Evolutionary conservation across 495 filamentous ascomycete species (phyloP), one percentile per base, ranked within the genome.

Genomic region (Sphaerosporella brunnea): DNA sequence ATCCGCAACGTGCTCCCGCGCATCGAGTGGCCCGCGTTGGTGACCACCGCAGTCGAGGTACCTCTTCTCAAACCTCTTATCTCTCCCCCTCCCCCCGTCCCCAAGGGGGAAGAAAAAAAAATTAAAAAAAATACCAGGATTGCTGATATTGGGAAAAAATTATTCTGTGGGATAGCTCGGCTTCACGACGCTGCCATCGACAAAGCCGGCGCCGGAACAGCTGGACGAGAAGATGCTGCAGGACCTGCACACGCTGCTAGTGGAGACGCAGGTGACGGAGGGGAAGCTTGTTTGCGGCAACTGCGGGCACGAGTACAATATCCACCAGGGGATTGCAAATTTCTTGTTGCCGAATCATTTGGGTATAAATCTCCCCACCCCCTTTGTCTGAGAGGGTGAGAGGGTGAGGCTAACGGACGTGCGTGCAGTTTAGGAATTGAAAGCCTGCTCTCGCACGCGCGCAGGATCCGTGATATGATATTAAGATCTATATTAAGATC

Each of bases 251-350:
- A 69, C 67, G 7, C 62, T 96, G 47, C 67, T 99, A 13, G 65
- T 96, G 49, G 92, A 99, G 69, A 99, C 90, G 50, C 78, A 83
- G 54, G 79, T 96, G 16, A 69, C 69, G 42, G 80, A 84, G 63
- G 90, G 90, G 4, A 88, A 80, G 61, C 68, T 99, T 49, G 77
- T 86, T 20, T 99, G 90, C 61, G 86, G 77, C 40, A 81, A 80
- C 61, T 96, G 90, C 65, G 82, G 82, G 48, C 85, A 96, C 62
- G 79, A 88, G 65, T 96, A 96, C 64, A 73, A 75, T 56, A 78
- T 99, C 35, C 81, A 83, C 60, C 85, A 96, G 64, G 92, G 90
- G 19, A 93, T 96, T 56, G 83, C 85, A 37, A 96, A 96, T 62
- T 97, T 97, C 59, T 67, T 97, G 53, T 66, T 97, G 60, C 90